Percentiles rank a stretch among this genome's conserved stretches.
These are phyloP conservation scores for Aquilaria agallochum DNA, from an alignment of 441 rosid species.

Conservation along the genomic window DNA sequence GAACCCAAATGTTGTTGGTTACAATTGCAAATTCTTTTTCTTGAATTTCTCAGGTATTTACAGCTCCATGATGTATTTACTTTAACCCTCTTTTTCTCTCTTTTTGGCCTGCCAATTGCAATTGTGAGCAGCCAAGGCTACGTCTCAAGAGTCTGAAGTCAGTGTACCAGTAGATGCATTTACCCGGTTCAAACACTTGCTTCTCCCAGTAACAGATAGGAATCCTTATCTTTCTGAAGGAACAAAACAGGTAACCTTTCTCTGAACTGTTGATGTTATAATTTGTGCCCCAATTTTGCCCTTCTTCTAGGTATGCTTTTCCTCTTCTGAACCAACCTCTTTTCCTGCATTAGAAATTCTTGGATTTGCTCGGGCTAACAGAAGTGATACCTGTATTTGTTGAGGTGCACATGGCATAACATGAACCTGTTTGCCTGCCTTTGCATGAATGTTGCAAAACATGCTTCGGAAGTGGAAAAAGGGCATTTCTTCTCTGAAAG, in stretches of 20 bases:
- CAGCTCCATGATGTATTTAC: neutral
- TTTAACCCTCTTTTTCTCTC: neutral
- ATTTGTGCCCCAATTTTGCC: no score
- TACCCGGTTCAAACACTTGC: constrained; percentile 69
- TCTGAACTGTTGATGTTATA: neutral
- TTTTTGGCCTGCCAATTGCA: neutral
- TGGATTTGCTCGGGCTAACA: no score
- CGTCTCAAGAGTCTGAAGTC: constrained; percentile 53
- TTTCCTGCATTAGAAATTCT: no score
- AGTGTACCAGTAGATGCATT: constrained; percentile 48
- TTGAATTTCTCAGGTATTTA: neutral
- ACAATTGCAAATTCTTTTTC: neutral
- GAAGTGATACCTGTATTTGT: no score
- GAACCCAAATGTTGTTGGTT: neutral
- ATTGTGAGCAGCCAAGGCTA: constrained; percentile 42
- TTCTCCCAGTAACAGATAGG: constrained; percentile 70
- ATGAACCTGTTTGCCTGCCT: no score
- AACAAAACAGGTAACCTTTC: constrained; percentile 67
- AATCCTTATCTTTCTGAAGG: constrained; percentile 93
- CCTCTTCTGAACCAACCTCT: no score
- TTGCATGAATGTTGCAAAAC: no score
- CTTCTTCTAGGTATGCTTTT: no score
- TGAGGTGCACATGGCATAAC: no score
- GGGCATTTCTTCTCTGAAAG: no score
- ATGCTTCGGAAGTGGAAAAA: no score